Evolutionary conservation across 2,329 filamentous ascomycete genomes (phyloP).

Genomic region (Bipolaris cookei): DNA sequence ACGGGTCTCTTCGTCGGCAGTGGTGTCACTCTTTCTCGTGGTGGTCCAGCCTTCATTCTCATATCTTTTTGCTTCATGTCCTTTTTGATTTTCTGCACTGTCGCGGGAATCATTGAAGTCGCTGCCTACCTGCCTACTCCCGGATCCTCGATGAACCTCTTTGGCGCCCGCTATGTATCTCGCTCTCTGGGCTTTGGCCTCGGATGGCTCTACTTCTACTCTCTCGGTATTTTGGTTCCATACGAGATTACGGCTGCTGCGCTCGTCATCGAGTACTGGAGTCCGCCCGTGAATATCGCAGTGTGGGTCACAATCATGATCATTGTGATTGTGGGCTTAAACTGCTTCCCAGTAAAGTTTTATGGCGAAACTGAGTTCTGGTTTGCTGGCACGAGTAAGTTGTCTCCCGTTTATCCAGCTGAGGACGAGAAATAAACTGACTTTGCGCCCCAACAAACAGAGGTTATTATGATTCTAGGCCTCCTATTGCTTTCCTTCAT

Average conservation of each 20-base stretch:
- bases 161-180: constrained; percentile 55
- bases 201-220: constrained; percentile 42
- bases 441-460: constrained; percentile 9
- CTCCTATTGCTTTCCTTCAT: constrained; percentile 61
- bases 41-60: constrained; percentile 38
- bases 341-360: constrained; percentile 46
- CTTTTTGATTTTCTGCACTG: constrained; percentile 36
- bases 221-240: constrained; percentile 40
- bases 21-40: constrained; percentile 56
- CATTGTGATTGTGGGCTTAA: constrained; percentile 43
- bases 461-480: constrained; percentile 50
- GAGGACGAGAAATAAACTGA: not conserved
- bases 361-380: constrained; percentile 49
- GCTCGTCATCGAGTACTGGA: constrained; percentile 49
- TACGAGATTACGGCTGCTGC: constrained; percentile 47
- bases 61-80: constrained; percentile 43
- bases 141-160: constrained; percentile 59
- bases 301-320: constrained; percentile 50
- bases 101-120: constrained; percentile 51
- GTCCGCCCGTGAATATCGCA: constrained; percentile 40
- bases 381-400: constrained; percentile 30
- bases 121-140: constrained; percentile 66
- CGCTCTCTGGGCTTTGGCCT: constrained; percentile 66
- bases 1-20: constrained; percentile 67
- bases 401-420: not conserved